Percentiles rank a stretch among this genome's conserved stretches.
phyloP scores from a whole-genome alignment of 2,329 filamentous ascomycete species.

The Aspergillus uvarum region DNA sequence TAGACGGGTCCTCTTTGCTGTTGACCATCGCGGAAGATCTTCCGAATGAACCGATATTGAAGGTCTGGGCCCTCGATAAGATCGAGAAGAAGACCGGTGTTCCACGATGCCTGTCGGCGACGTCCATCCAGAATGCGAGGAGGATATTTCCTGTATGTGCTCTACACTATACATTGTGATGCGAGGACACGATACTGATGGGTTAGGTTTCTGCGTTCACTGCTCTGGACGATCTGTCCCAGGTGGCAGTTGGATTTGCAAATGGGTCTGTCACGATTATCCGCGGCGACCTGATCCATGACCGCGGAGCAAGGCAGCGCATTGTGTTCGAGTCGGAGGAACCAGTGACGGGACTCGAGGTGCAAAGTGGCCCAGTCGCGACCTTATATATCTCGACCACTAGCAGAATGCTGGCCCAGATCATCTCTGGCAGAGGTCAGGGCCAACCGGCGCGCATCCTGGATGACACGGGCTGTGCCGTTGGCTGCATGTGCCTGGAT shows the following conservation, averaged over 20 bases:
- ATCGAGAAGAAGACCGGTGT: constrained; percentile 88
- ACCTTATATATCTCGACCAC: constrained; percentile 93
- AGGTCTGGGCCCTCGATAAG: constrained; percentile 97
- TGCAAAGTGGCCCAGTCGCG: constrained; percentile 63
- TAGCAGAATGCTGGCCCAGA: constrained; percentile 78
- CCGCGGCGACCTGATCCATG: constrained; percentile 89
- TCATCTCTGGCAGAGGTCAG: constrained; percentile 84
- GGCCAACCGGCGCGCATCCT: constrained; percentile 83
- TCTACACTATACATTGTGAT: not conserved
- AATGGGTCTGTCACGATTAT: constrained; percentile 94
- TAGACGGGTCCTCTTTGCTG: constrained; percentile 80
- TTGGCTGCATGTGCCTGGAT: constrained; percentile 94
- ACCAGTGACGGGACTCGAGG: constrained; percentile 87
- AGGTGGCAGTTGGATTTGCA: constrained; percentile 91
- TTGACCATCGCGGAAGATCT: constrained; percentile 82
- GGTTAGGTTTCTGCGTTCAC: constrained; percentile 73
- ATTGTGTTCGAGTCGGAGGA: constrained; percentile 97
- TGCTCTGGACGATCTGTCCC: constrained; percentile 81
- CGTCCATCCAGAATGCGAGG: constrained; percentile 83
- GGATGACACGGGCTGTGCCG: constrained; percentile 83
- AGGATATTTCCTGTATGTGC: constrained; percentile 80
- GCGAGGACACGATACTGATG: not conserved
- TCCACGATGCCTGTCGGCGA: constrained; percentile 82
- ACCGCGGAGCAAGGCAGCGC: constrained; percentile 88
- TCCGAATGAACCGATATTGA: constrained; percentile 80